phyloP scores from a whole-genome alignment of 768 basidiomycete genomes.

The Rhizopogon vinicolor region DNA sequence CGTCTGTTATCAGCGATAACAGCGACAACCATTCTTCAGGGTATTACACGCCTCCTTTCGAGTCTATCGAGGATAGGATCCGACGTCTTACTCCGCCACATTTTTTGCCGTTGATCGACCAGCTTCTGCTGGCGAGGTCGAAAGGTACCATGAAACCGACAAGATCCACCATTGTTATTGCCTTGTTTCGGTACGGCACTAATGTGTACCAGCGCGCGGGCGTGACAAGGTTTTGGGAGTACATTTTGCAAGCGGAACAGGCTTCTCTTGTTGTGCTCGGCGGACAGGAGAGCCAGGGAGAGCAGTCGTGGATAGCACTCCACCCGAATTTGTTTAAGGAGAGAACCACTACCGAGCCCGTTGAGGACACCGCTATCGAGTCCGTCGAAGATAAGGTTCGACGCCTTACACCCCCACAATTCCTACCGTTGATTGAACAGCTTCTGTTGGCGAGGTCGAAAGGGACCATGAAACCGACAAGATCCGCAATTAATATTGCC shows the following conservation, averaged over 20 bases:
- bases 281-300: constrained; percentile 2
- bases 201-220: constrained; percentile 21
- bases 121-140: constrained; percentile 16
- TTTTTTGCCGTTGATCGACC: constrained; percentile 27
- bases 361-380: too few relatives aligned
- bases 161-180: constrained; percentile 36
- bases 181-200: constrained; percentile 26
- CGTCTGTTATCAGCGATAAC: background rate
- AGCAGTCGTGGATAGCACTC: constrained; percentile 22
- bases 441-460: constrained; percentile 19
- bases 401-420: constrained; percentile 19
- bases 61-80: constrained; percentile 5
- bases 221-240: constrained; percentile 22
- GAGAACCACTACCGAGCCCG: background rate
- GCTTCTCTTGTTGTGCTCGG: constrained; percentile 25
- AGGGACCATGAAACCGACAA: constrained; percentile 30
- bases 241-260: constrained; percentile 19
- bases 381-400: constrained; percentile 5
- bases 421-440: constrained; percentile 23
- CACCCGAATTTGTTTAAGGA: constrained; percentile 20
- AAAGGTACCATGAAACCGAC: constrained; percentile 29
- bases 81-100: constrained; percentile 12
- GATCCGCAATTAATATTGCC: constrained; percentile 33
- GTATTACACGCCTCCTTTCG: background rate
- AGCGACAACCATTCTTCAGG: constrained; percentile 3